These are phyloP conservation scores for Serendipita sp. DNA, from an alignment of 768 basidiomycete species.

Conservation along the genomic window DNA sequence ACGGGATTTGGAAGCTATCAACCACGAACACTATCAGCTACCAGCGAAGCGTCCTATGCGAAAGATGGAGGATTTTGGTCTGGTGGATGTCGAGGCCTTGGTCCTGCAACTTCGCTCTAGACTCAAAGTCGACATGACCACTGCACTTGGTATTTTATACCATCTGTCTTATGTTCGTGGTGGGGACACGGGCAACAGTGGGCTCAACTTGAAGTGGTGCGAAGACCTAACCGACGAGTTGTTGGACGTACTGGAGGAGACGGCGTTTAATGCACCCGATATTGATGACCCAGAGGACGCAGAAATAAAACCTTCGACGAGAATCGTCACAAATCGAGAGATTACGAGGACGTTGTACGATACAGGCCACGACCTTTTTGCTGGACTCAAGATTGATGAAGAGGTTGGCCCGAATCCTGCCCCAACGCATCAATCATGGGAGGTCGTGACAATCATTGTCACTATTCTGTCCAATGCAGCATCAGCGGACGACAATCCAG, in stretches of 20 bases:
- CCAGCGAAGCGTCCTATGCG: conserved; percentile 39
- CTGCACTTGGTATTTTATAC: conserved; percentile 74
- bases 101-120: conserved; percentile 85
- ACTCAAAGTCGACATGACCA: conserved; percentile 68
- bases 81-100: conserved; percentile 79
- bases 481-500: not conserved
- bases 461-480: not conserved
- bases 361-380: conserved; percentile 41
- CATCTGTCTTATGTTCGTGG: conserved; percentile 65
- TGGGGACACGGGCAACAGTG: conserved; percentile 27
- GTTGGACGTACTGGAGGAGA: conserved; percentile 71
- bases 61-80: conserved; percentile 72
- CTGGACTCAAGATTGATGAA: conserved; percentile 24
- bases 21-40: conserved; percentile 38
- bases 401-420: conserved; percentile 26
- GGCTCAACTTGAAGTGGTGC: conserved; percentile 62
- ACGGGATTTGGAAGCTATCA: conserved; percentile 52
- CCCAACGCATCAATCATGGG: conserved; percentile 27
- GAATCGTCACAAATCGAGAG: conserved; percentile 47
- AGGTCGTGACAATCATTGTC: conserved; percentile 13
- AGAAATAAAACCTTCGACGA: conserved; percentile 14
- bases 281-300: conserved; percentile 11
- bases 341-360: conserved; percentile 43
- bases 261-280: conserved; percentile 41
- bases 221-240: conserved; percentile 72